Evolutionary conservation across 208 protist genomes (phyloP).

Genomic region (Leishmania lainsoni): DNA sequence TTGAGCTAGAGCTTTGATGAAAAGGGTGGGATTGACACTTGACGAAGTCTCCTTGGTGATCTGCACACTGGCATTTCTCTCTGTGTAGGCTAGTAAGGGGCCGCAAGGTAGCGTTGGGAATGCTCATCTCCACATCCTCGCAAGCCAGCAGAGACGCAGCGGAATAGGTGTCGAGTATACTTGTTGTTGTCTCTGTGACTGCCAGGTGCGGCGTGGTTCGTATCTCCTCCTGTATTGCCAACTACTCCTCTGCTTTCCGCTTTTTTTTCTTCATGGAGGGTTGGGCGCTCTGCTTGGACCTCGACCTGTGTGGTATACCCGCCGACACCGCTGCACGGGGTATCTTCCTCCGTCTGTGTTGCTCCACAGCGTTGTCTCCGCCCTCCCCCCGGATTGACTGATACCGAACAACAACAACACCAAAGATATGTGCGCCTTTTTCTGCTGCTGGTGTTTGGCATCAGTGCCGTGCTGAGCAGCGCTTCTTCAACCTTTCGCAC

Average conservation of each 20-base stretch:
- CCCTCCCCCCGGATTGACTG: neutral
- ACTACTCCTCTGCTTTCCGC: neutral
- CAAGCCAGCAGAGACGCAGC: no score
- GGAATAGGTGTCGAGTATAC: neutral
- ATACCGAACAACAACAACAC: no score
- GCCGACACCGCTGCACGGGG: neutral
- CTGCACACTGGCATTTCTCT: neutral
- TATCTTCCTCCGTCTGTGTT: neutral
- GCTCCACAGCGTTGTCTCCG: neutral
- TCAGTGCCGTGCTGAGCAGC: neutral
- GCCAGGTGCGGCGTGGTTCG: neutral
- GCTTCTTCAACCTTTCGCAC: neutral
- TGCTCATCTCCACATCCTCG: neutral
- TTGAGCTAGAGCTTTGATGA: neutral
- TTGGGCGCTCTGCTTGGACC: neutral
- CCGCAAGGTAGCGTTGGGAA: neutral
- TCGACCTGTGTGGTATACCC: neutral
- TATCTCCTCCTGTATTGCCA: neutral
- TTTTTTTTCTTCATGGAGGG: neutral
- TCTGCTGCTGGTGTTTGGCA: neutral
- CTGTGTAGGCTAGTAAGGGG: neutral
- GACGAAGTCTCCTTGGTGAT: neutral
- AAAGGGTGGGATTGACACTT: neutral
- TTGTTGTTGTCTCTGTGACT: neutral
- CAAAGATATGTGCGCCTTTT: neutral